Evolutionary conservation across 1,284 basidiomycete species (phyloP), one percentile per base, ranked within the genome.

Genomic region (Melampsora americana): DNA sequence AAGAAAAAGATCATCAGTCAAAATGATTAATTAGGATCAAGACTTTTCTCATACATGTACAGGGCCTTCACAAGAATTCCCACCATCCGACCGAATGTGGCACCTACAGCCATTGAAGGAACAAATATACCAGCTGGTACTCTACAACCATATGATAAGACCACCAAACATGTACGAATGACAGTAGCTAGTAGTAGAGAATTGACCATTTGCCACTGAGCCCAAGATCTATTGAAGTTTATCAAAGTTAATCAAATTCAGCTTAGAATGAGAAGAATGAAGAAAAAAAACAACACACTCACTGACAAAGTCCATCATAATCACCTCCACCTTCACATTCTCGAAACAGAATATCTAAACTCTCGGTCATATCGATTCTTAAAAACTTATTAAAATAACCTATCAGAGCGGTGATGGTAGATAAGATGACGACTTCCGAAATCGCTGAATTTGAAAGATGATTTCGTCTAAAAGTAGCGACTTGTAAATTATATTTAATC

Each of bases 91-190:
- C 95, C 95, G 82, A 98, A 98, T 0, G 92, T 92, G 1, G 95
- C 95, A 23, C 95, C 95, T 62, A 97, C 90, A 1, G 95, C 95
- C 94, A 98, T 97, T 0, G 93, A 96, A 0, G 95, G 95, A 0
- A 98, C 92, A 80, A 98, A 98, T 80, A 98, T 98, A 66, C 96
- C 96, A 6, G 92, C 93, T 0, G 96, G 96, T 0, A 99, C 95
- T 83, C 95, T 97, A 82, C 90, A 92, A 0, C 96, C 96, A 83
- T 98, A 99, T 0, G 93, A 94, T 26, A 99, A 84, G 60, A 98
- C 88, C 59, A 99, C 93, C 46, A 99, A 86, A 14, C 88, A 89
- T 11, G 89, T 90, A 4, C 96, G 89, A 69, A 98, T 88, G 65
- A 95, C 86, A 0, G 95, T 97, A 0, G 95, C 96, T 1, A 99